Evolutionary conservation across 2,329 filamentous ascomycete genomes (phyloP), one percentile per base, ranked within the genome.

Genomic region (Calonectria pseudoreteaudii): DNA sequence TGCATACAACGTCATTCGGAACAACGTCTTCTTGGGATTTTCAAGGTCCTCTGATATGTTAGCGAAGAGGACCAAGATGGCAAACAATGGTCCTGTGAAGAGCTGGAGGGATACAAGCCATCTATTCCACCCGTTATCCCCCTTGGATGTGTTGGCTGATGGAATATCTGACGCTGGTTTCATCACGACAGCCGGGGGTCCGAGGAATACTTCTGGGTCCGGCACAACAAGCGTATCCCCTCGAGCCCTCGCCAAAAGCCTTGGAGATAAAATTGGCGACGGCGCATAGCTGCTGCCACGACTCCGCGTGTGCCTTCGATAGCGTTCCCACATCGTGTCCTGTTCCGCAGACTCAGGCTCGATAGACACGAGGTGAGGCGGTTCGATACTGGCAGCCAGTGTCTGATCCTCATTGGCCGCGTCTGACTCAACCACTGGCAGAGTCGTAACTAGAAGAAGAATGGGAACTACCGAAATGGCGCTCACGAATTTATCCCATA

Each of bases 101-200:
- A 97, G 89, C 80, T 99, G 97, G 13, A 97, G 84, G 16, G 93
- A 91, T 16, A 98, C 90, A 4, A 99, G 91, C 96, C 97, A 99
- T 67, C 95, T 91, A 80, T 96, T 98, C 96, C 97, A 98, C 36
- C 92, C 89, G 69, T 90, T 82, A 60, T 88, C 86, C 13, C 86
- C 83, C 36, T 84, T 77, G 68, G 80, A 76, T 60, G 83, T 80
- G 66, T 78, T 83, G n/a, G 76, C 71, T 6, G 83, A 85, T 56
- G 76, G 81, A 74, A 77, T 75, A 75, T 82, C 82, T 2, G 84
- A 86, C 20, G 80, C 75, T 18, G 83, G 81, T 56, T 85, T 83
- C 49, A 80, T 71, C 23, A 72, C 77, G 16, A 80, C 76, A 8
- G 78, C 78, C 9, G 79, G 79, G 11, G 78, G 75, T 3, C 79